Base-by-base conservation (phyloP, 768 basidiomycete species). In the Amylocystis lapponica region DNA sequence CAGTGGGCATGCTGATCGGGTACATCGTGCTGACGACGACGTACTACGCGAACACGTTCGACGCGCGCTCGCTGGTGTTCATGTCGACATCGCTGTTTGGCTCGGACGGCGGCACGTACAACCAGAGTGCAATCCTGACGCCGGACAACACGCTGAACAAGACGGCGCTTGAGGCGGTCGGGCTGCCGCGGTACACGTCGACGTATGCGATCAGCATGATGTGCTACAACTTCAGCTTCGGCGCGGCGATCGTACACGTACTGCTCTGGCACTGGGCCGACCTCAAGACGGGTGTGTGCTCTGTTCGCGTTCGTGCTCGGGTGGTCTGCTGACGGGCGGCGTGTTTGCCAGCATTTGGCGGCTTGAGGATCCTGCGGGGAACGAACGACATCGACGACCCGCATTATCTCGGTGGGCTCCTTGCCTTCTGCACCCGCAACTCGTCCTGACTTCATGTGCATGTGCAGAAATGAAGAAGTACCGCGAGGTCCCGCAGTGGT, bases 201-300 rank as follows among this genome's bases (percentile, higher is more conserved):
- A 75, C 74, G 3, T 76, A 74, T 47, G 67, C 66, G 0, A 55
- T 76, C 27, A 69, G 69, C 5, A 71, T 75, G 47, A 55, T 76
- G 43, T 70, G 66, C 47, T 75, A 74, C 53, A 76, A 78, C 52
- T 53, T 75, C 17, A 68, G 67, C 7, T 60, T 75, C n/a, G 74
- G 74, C 5, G 66, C 72, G 7, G 71, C 73, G 2, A 64, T 76
- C 27, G 72, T 70, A 3, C 73, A 71, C 45, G 60, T 79, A 9
- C 49, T 72, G 14, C 48, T 79, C 19, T 78, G 73, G 75, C 65
- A 77, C 49, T 76, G 72, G 74, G 59, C 60, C 5, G 74, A 79
- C 45, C 47, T 78, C 21, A 70, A 64, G 49, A 52, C 47, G 20
- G 70, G 71, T 70, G 37, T 47, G 54, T 53, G 36, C 6, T 36